phyloP scores from a whole-genome alignment of 2,329 filamentous ascomycete genomes.

The Diaporthe sp. region DNA sequence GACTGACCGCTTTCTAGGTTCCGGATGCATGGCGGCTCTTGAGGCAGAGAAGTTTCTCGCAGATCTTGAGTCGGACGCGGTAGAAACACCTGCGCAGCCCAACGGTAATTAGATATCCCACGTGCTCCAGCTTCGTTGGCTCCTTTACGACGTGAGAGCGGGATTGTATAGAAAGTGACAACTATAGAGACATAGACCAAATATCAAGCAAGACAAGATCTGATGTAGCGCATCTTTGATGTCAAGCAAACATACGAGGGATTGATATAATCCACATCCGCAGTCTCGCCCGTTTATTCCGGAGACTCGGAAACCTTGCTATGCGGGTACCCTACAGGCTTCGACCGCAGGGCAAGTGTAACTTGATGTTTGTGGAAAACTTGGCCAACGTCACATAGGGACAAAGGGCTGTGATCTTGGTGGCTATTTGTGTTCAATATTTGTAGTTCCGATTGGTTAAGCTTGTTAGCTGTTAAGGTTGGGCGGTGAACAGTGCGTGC shows the following conservation, averaged over 20 bases:
- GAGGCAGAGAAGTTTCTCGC: slow-evolving; percentile 95
- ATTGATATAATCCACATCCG: background rate
- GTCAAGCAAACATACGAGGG: background rate
- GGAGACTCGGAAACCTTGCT: background rate
- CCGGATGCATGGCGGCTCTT: slow-evolving; percentile 94
- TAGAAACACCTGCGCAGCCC: slow-evolving; percentile 43
- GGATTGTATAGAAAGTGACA: slow-evolving; percentile 30
- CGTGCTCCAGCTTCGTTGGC: background rate
- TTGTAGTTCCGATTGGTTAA: background rate
- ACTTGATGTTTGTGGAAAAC: background rate
- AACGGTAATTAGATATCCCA: slow-evolving; percentile 45
- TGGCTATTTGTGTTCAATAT: background rate
- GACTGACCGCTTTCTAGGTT: slow-evolving; percentile 67
- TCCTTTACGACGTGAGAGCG: background rate
- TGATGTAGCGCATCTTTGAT: slow-evolving; percentile 10
- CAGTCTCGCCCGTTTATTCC: background rate
- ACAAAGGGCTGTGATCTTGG: too few species aligned
- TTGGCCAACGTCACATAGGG: background rate
- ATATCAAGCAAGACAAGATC: slow-evolving; percentile 6
- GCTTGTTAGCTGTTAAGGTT: background rate
- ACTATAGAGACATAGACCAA: slow-evolving; percentile 32
- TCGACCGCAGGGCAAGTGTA: background rate
- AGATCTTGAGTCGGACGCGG: slow-evolving; percentile 67
- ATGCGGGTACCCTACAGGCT: background rate
- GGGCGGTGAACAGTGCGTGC: background rate